A percentile compares a stretch with the other conserved stretches of the same genome.
These are phyloP conservation scores for Albifimbria verrucaria DNA, from an alignment of 2,329 filamentous ascomycete genomes.

Conservation along the genomic window DNA sequence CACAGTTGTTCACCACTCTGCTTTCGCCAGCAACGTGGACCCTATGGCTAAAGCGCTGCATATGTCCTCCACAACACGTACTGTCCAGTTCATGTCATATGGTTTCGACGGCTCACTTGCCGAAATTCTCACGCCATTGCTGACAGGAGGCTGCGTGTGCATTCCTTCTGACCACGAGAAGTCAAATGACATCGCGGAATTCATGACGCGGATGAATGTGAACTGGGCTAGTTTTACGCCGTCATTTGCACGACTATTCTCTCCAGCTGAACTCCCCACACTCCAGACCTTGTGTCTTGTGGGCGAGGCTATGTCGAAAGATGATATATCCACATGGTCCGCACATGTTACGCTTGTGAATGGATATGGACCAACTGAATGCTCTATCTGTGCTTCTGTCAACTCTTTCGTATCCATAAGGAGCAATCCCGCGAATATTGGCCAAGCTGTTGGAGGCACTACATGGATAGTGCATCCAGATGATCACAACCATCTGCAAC, in stretches of 20 bases:
- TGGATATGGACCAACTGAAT: constrained; percentile 4
- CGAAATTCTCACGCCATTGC: constrained; percentile 11
- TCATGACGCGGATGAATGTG: constrained; percentile 38
- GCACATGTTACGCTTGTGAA: constrained; percentile 16
- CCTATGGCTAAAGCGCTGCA: constrained; percentile 3
- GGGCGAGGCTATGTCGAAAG: constrained; percentile 43
- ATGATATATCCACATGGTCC: constrained; percentile 28
- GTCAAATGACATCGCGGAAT: constrained; percentile 40
- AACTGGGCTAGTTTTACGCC: constrained; percentile 33
- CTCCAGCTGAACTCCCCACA: constrained; percentile 35
- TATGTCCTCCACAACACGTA: constrained; percentile 9
- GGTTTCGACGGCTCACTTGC: constrained; percentile 16
- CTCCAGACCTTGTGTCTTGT: constrained; percentile 41
- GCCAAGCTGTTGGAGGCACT: background rate
- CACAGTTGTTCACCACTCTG: constrained; percentile 8
- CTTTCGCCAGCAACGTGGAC: constrained; percentile 5
- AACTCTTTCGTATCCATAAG: constrained; percentile 26
- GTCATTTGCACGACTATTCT: constrained; percentile 39
- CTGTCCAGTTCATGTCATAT: constrained; percentile 17
- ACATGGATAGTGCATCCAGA: constrained; percentile 21
- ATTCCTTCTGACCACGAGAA: constrained; percentile 50
- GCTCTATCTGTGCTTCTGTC: background rate
- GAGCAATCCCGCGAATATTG: background rate
- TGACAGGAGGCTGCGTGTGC: constrained; percentile 43
- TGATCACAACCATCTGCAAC: constrained; percentile 15